Conservation (phyloP, 2,329 filamentous ascomycete species). For the Emmonsiellopsis sp. region DNA sequence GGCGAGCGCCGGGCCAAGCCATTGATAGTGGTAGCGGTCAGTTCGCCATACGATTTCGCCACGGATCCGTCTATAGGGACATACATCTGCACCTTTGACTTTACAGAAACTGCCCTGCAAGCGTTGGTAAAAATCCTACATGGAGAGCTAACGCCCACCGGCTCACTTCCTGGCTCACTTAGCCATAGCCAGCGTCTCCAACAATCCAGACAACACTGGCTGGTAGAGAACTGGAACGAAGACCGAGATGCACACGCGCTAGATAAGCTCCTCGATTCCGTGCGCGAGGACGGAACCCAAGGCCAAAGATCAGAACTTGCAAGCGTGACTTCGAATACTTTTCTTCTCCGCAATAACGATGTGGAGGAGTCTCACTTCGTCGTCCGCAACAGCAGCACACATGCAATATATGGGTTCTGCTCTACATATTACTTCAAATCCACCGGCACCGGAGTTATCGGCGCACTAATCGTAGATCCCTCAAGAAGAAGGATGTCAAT, state of each 20-base stretch:
- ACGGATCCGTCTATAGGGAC: constrained; percentile 86
- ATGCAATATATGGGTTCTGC: constrained; percentile 84
- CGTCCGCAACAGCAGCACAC: constrained; percentile 86
- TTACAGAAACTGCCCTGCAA: constrained; percentile 83
- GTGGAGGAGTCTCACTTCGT: constrained; percentile 82
- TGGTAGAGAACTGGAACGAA: constrained; percentile 80
- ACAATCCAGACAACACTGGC: constrained; percentile 89
- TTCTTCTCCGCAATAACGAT: constrained; percentile 61
- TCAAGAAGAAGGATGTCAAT: constrained; percentile 79
- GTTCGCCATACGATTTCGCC: constrained; percentile 92
- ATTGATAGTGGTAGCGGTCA: constrained; percentile 82
- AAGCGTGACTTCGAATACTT: constrained; percentile 62
- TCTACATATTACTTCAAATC: constrained; percentile 72
- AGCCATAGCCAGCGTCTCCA: constrained; percentile 78
- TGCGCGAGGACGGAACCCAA: constrained; percentile 54
- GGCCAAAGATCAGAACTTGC: constrained; percentile 60
- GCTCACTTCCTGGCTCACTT: constrained; percentile 59
- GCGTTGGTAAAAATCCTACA: constrained; percentile 76
- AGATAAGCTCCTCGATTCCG: constrained; percentile 62
- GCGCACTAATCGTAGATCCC: constrained; percentile 83
- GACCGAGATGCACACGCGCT: constrained; percentile 66
- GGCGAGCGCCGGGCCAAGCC: constrained; percentile 53
- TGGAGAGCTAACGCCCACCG: constrained; percentile 57
- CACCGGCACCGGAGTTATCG: constrained; percentile 66
- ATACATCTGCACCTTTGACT: constrained; percentile 93